Evolutionary conservation across 148 eudicot species (phyloP).

Genomic region (Rhododendron kiyosumense): DNA sequence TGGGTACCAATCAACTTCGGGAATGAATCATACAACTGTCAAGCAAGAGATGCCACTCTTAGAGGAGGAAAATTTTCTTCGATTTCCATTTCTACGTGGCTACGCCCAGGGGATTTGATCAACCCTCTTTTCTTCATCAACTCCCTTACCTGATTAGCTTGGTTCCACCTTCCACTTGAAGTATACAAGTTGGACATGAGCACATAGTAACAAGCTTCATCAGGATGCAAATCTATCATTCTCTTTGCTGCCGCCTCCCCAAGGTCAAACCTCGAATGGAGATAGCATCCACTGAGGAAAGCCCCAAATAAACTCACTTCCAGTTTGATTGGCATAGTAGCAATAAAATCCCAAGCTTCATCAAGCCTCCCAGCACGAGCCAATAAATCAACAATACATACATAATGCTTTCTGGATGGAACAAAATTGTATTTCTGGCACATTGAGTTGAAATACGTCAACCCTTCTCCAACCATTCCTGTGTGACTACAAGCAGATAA

Average conservation of each 20-base stretch:
- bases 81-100: conserved; percentile 41
- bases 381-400: conserved; percentile 63
- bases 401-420: conserved; percentile 74
- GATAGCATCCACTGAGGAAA: conserved; percentile 74
- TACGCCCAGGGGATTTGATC: conserved; percentile 62
- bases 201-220: conserved; percentile 69
- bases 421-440: conserved; percentile 45
- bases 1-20: neutral
- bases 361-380: conserved; percentile 69
- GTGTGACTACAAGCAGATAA: conserved; percentile 36
- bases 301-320: conserved; percentile 58
- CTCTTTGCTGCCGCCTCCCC: conserved; percentile 59
- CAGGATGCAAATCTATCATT: conserved; percentile 63
- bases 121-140: conserved; percentile 63
- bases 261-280: conserved; percentile 65
- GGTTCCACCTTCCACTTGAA: conserved; percentile 60
- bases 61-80: conserved; percentile 21
- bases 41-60: conserved; percentile 19
- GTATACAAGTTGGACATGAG: conserved; percentile 55
- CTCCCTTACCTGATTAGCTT: conserved; percentile 45
- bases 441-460: conserved; percentile 58
- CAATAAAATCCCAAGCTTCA: conserved; percentile 66
- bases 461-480: conserved; percentile 68
- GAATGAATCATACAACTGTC: neutral
- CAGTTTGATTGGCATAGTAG: conserved; percentile 49